phyloP scores from a whole-genome alignment of 106 monocot species.

The Allium cepa region DNA sequence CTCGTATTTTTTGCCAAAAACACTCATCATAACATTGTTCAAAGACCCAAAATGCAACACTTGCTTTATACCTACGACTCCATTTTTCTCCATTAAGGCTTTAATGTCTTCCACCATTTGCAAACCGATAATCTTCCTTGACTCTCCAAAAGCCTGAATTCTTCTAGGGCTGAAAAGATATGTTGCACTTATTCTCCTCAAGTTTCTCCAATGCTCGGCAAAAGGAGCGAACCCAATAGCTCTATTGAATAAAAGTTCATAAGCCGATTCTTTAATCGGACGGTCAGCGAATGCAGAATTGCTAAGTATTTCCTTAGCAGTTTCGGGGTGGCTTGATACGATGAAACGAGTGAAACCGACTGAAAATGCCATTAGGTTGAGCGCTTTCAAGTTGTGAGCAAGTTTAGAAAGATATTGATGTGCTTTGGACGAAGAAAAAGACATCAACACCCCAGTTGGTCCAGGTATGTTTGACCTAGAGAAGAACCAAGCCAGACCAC shows the following conservation, averaged over 20 bases:
- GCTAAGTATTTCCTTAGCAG: conserved; percentile 14
- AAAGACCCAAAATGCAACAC: too few species aligned
- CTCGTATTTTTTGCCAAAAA: too few species aligned
- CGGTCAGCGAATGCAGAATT: conserved; percentile 16
- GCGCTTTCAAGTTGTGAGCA: neutral
- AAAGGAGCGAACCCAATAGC: conserved; percentile 22
- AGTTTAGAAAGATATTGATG: conserved; percentile 2
- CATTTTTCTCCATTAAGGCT: too few species aligned
- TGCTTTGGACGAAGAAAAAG: conserved; percentile 1
- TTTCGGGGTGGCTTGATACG: conserved; percentile 16
- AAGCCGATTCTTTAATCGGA: conserved; percentile 13
- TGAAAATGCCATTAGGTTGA: conserved; percentile 20
- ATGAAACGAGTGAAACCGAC: conserved; percentile 20
- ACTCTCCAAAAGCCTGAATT: conserved; percentile 8
- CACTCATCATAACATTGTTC: too few species aligned
- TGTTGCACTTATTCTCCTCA: conserved; percentile 9
- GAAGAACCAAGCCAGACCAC: conserved; percentile 10
- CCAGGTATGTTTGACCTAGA: conserved; percentile 1
- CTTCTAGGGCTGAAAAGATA: conserved; percentile 14
- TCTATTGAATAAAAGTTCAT: conserved; percentile 14
- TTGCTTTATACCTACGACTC: too few species aligned
- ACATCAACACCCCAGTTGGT: conserved; percentile 1
- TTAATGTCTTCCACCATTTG: too few species aligned
- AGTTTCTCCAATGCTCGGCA: conserved; percentile 15
- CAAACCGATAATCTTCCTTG: conserved; percentile 6